Base-by-base conservation (phyloP, 225 moss, liverwort and hornwort species). In the Bryoerythrophyllum caledonicum region DNA sequence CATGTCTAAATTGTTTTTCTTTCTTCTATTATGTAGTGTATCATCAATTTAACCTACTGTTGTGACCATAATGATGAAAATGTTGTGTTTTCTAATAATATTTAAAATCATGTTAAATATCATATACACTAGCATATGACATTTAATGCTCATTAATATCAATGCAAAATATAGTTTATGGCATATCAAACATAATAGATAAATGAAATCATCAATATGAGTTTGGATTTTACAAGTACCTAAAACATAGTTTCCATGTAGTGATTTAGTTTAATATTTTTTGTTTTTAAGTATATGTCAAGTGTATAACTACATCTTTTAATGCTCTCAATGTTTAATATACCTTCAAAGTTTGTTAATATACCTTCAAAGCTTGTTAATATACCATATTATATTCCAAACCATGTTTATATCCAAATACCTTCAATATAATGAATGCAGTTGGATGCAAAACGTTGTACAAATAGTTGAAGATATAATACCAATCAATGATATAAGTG, bases 401-500 rank as follows among this genome's bases (percentile, higher is more conserved):
- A 46, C 15, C 16, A 46, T 4, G 15, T 19, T 0, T 23, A 44
- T 16, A 12, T 64, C 16, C 16, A 57, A 67, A 49, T 4, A 6
- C 13, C 30, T 41, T 30, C 3, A 32, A 46, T 53, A 1, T 3
- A 0, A 60, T 58, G 27, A 59, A 41, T 80, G 59, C 26, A 92
- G 92, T 52, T 92, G 90, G 92, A 84, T 90, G 41, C 69, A 8
- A 14, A 88, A 90, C 66, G 79, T 86, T 27, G 70, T 88, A 38
- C 84, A 76, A 5, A 2, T 90, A 0, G 78, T 92, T 1, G 84
- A 90, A 74, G 90, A 88, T 55, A 84, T 92, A 7, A 73, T 84
- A 16, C 90, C 90, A 71, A 67, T 70, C 0, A 48, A 75, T 30
- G 63, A 37, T 19, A 20, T 90, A 8, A 79, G 73, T 0, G 49